These are phyloP conservation scores for Metschnikowia chrysomelidarum DNA, from an alignment of 805 yeast species.

Conservation along the genomic window DNA sequence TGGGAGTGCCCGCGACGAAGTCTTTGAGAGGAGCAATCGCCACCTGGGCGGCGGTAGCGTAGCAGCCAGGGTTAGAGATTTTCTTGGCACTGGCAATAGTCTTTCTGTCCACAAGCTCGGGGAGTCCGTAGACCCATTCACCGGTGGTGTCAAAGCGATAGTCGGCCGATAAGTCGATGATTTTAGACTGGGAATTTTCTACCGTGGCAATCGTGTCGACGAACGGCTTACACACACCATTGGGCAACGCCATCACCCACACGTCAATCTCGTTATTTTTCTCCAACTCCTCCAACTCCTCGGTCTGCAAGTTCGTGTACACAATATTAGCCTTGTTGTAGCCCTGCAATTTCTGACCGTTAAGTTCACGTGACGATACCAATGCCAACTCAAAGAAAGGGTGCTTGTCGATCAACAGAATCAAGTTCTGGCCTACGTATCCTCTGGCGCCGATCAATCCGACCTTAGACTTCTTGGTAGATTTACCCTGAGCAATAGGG, in stretches of 20 bases:
- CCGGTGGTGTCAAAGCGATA: conserved; percentile 88
- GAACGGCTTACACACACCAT: conserved; percentile 91
- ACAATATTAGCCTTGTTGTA: conserved; percentile 77
- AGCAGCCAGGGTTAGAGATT: conserved; percentile 97
- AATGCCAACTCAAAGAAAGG: conserved; percentile 85
- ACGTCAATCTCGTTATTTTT: conserved; percentile 77
- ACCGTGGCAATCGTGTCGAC: conserved; percentile 77
- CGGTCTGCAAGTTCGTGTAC: conserved; percentile 83
- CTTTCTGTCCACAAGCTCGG: conserved; percentile 77
- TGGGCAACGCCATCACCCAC: conserved; percentile 99
- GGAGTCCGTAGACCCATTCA: conserved; percentile 93
- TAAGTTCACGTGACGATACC: conserved; percentile 93
- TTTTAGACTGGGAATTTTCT: conserved; percentile 65
- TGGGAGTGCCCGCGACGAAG: conserved; percentile 68
- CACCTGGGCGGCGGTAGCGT: conserved; percentile 97
- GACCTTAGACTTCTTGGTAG: conserved; percentile 63
- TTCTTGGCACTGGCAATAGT: conserved; percentile 67
- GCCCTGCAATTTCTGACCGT: conserved; percentile 83
- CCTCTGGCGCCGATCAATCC: conserved; percentile 99
- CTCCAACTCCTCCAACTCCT: conserved; percentile 80
- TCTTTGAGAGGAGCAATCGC: conserved; percentile 85
- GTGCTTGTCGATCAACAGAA: conserved; percentile 81
- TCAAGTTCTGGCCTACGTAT: conserved; percentile 91
- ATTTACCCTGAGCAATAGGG: conserved; percentile 63
- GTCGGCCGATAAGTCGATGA: conserved; percentile 93